A percentile compares a stretch with the other conserved stretches of the same genome.
These are phyloP conservation scores for Mycena olivaceomarginata DNA, from an alignment of 768 basidiomycete genomes.

Conservation along the genomic window DNA sequence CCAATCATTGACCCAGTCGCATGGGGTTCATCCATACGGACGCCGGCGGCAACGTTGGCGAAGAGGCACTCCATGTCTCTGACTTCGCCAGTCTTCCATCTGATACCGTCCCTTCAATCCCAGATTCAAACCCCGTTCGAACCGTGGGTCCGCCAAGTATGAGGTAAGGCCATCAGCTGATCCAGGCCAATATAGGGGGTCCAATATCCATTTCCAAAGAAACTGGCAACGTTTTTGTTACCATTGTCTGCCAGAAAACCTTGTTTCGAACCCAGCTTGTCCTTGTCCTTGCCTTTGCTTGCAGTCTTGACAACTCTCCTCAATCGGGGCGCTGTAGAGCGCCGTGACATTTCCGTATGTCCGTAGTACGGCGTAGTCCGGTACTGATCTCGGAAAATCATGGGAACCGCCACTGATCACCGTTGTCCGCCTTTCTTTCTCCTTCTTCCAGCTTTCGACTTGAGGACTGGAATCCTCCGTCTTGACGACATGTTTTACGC, in stretches of 20 bases:
- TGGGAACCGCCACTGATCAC: background rate
- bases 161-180: slow-evolving; percentile 15
- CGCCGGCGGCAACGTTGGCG: slow-evolving; percentile 7
- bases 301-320: no score
- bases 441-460: slow-evolving; percentile 1
- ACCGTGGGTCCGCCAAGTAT: slow-evolving; percentile 36
- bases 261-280: no score
- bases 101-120: background rate
- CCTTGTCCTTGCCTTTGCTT: no score
- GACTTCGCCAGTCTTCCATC: background rate
- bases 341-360: no score
- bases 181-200: background rate
- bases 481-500: slow-evolving; percentile 38
- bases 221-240: background rate
- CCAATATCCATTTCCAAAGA: background rate
- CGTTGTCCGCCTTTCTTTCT: background rate
- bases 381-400: no score
- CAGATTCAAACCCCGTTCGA: background rate
- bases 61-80: background rate
- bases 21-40: slow-evolving; percentile 7
- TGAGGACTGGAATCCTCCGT: slow-evolving; percentile 30
- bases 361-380: no score
- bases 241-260: no score
- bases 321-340: no score
- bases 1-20: slow-evolving; percentile 9